Evolutionary conservation across 768 basidiomycete genomes (phyloP).

Genomic region (Calocera viscosa): DNA sequence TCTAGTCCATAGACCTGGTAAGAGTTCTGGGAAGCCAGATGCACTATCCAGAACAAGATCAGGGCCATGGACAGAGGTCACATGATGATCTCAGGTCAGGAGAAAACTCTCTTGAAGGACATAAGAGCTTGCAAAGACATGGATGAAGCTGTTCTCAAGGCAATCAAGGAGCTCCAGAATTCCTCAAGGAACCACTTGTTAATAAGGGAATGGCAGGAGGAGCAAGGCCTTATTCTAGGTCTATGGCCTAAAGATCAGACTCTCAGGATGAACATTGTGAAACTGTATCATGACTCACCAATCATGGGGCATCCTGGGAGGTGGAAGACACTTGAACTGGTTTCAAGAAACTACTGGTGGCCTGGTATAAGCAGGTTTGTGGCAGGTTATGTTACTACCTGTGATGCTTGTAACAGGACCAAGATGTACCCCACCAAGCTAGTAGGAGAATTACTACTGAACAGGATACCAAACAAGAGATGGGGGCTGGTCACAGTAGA

Average conservation of each 20-base stretch:
- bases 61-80: background rate
- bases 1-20: too few relatives aligned
- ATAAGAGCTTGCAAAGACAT: background rate
- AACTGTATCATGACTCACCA: conserved; percentile 29
- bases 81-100: background rate
- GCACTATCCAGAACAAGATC: background rate
- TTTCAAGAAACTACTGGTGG: conserved; percentile 34
- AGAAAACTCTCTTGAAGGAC: background rate
- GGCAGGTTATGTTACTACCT: conserved; percentile 27
- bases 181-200: background rate
- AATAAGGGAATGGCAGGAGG: background rate
- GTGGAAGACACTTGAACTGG: conserved; percentile 24
- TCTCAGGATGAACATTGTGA: conserved; percentile 20
- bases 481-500: conserved; percentile 33
- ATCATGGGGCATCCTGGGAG: conserved; percentile 35
- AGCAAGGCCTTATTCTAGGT: conserved; percentile 18
- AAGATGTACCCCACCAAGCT: conserved; percentile 29
- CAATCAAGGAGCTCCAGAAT: background rate
- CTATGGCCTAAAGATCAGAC: conserved; percentile 21
- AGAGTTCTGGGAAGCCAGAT: background rate
- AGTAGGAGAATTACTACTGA: conserved; percentile 26
- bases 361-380: conserved; percentile 24
- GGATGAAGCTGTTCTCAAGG: background rate
- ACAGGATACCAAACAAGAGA: conserved; percentile 19
- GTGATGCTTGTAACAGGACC: conserved; percentile 27